Base-by-base conservation (phyloP, 192 early-diverging fungal species). In the Coemansia sp. region DNA sequence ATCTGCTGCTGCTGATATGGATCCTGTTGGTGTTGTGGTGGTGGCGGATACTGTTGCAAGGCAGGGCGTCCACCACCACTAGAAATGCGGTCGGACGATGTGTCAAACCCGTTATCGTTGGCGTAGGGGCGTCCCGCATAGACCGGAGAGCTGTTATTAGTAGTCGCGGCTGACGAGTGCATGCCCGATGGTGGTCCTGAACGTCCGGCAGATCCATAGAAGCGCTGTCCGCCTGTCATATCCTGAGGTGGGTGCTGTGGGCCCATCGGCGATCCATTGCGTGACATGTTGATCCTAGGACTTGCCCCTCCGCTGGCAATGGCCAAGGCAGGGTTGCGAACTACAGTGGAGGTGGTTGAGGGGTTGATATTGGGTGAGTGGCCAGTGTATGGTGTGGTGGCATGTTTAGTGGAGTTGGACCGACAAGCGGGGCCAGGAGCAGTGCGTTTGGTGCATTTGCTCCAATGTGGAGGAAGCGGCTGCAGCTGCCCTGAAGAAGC, bases 31-130 rank as follows among this genome's bases (percentile, higher is more conserved):
- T 60, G 42, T 29, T 74, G 73, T 27, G 65, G 78, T 34, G 64
- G 74, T 8, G 52, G 57, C 40, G 44, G 67, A 22, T 44, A 38
- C 24, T 71, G 60, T 36, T 64, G 61, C 22, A 51, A 46, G 8
- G 31, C 54, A 33, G 54, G 31, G 18, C 34, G 59, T 3, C 59
- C 33, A n/a, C 31, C 41, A 4, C 54, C 61, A 29, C 59, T 62
- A 43, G 59, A 64, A 38, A 73, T 20, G n/a, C 71, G 61, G 27
- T 82, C 75, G 1, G 79, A 71, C 22, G 79, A 76, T 18, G 74
- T 74, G 65, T 82, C 80, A 66, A 83, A 83, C 1, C 80, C 80
- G 55, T 78, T 63, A 66, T 74, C 76, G 7, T 65, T 63, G 22
- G 61, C 60, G 38, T 75, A 75, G 10, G 52, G 69, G 31, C 63